Conservation (phyloP, 108 stramenopile genomes). For the Seminavis robusta region DNA sequence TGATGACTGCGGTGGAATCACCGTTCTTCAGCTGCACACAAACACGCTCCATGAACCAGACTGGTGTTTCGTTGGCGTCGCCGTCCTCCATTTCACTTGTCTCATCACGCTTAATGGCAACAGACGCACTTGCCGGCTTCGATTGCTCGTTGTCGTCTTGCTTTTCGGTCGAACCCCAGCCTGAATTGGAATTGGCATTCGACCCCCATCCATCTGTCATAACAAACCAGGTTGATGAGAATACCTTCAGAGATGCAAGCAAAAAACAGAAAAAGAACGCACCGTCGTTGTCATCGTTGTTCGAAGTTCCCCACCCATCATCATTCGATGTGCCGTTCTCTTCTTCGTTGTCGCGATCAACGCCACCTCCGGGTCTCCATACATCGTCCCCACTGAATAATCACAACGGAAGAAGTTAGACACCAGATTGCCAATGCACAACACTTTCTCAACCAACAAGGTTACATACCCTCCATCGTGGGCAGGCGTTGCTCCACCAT, state of each 20-base stretch:
- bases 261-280: constrained; percentile 17
- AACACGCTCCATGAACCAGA: constrained; percentile 93
- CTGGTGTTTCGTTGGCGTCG: constrained; percentile 66
- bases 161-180: constrained; percentile 19
- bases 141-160: constrained; percentile 13
- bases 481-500: constrained; percentile 56
- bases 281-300: constrained; percentile 28
- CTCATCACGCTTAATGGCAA: constrained; percentile 35
- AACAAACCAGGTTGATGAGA: neutral
- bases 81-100: constrained; percentile 46
- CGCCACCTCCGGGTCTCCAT: constrained; percentile 82
- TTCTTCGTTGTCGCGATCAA: constrained; percentile 50
- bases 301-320: constrained; percentile 23
- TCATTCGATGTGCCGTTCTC: constrained; percentile 13
- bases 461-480: constrained; percentile 29
- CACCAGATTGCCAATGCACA: neutral
- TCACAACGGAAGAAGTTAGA: neutral
- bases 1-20: constrained; percentile 66
- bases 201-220: too few relatives aligned
- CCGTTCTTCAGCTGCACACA: constrained; percentile 71
- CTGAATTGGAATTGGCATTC: neutral
- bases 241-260: constrained; percentile 20
- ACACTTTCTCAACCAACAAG: too few relatives aligned
- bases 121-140: neutral
- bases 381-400: constrained; percentile 75